Evolutionary conservation across 768 basidiomycete species (phyloP), one percentile per base, ranked within the genome.

Genomic region (Asterophora lycoperdoides): DNA sequence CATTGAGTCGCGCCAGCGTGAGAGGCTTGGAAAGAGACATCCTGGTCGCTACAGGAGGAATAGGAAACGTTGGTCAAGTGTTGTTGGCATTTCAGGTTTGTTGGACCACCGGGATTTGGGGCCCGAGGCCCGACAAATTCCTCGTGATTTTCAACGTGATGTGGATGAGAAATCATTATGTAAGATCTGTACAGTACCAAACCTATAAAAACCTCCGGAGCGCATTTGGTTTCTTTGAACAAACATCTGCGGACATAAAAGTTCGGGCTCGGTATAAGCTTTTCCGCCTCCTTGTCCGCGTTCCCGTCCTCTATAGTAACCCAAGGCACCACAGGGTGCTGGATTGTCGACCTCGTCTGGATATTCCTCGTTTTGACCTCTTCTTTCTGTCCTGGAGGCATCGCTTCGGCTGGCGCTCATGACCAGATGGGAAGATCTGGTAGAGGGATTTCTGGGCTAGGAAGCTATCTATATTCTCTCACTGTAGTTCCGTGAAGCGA

Each of bases 201-300:
- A 9, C 19, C 28, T 62, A 60, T 63, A 64, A 45, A 63, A 57
- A 6, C 28, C 20, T 34, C 15, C 28, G 38, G 26, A 28, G 19
- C 17, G 17, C 13, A 11, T 6, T 49, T 48, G 28, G 59, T 58
- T 61, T 55, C 59, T 63, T 61, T 44, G 81, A 88, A 88, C 84
- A 85, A 86, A 81, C 71, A 71, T 61, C 53, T 77, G 87, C 77
- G 83, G 87, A 91, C 89, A 81, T 64, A 79, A 87, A 88, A 92
- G 89, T 91, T 92, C 89, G 89, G 86, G 79, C 89, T 77, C 64
- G 88, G 84, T 70, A 65, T 70, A 74, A 84, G 81, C 79, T 78
- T 68, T 76, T 79, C 83, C 84, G 82, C 79, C 79, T 89, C 81
- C 87, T 81, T 80, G 88, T 80, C 85, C 89, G 89, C 89, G 89